Evolutionary conservation across 2,329 filamentous ascomycete species (phyloP).

Genomic region (Cladosporium sp.): DNA sequence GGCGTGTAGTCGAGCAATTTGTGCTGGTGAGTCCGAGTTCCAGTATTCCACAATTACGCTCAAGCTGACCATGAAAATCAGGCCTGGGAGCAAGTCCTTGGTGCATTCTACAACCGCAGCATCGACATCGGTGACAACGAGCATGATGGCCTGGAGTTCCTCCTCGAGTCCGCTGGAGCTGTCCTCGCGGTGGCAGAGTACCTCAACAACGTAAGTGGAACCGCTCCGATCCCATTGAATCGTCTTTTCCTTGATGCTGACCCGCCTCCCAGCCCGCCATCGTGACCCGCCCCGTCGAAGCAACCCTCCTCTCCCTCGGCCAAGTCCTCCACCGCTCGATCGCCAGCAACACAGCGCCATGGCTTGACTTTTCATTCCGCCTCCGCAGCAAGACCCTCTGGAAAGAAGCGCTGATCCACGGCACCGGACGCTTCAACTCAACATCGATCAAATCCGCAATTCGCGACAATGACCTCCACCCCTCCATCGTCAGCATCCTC

Average conservation of each 20-base stretch:
- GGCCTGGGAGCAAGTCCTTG: conserved; percentile 43
- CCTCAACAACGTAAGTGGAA: conserved; percentile 36
- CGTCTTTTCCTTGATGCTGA: too few species aligned
- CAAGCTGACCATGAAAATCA: too few species aligned
- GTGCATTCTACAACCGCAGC: conserved; percentile 43
- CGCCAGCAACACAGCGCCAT: conserved; percentile 38
- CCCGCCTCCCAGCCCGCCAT: conserved; percentile 24
- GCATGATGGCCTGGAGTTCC: conserved; percentile 33
- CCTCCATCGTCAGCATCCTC: conserved; percentile 25
- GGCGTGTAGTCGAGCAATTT: conserved; percentile 15
- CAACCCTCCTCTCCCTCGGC: conserved; percentile 44
- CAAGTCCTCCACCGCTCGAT: conserved; percentile 45
- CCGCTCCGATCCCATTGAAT: too few species aligned
- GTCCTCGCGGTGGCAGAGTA: conserved; percentile 45
- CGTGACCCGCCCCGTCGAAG: conserved; percentile 44
- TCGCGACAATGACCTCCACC: conserved; percentile 21
- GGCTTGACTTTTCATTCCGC: conserved; percentile 44
- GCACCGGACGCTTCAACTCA: conserved; percentile 39
- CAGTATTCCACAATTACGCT: too few species aligned
- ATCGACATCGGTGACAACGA: conserved; percentile 38
- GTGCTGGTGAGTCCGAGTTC: conserved; percentile 16
- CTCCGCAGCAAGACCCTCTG: conserved; percentile 44
- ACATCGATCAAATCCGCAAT: conserved; percentile 20
- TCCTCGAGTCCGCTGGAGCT: conserved; percentile 38
- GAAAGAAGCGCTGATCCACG: conserved; percentile 43